A percentile compares a stretch with the other conserved stretches of the same genome.
Evolutionary conservation across 208 protist species (phyloP).

Genomic region (Trypanosoma platydactyli): DNA sequence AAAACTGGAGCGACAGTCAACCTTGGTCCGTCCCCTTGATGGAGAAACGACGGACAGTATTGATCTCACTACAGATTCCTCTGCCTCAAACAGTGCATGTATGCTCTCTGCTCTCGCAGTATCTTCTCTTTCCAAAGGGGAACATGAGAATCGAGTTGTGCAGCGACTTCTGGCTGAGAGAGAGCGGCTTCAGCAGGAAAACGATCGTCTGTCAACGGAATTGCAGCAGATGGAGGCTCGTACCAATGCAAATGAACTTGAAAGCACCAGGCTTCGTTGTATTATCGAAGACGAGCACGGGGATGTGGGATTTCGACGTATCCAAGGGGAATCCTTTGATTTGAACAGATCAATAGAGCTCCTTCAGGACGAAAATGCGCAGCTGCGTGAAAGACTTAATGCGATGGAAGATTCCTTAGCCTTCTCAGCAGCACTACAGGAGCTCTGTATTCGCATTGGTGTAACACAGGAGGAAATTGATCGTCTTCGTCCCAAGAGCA

Average conservation of each 20-base stretch:
- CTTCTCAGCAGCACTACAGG: slow-evolving; percentile 81
- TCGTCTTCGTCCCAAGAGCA: slow-evolving; percentile 60
- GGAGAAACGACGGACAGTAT: slow-evolving; percentile 18
- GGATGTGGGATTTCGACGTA: slow-evolving; percentile 66
- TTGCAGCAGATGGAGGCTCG: slow-evolving; percentile 69
- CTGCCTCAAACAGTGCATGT: slow-evolving; percentile 1
- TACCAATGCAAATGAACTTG: slow-evolving; percentile 60
- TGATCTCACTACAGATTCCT: slow-evolving; percentile 1
- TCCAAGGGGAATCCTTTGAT: slow-evolving; percentile 61
- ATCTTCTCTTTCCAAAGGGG: background rate
- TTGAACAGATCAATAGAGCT: slow-evolving; percentile 59
- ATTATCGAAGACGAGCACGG: slow-evolving; percentile 73
- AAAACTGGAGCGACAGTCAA: slow-evolving; percentile 38
- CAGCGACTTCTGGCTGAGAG: slow-evolving; percentile 18
- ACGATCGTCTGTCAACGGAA: slow-evolving; percentile 66
- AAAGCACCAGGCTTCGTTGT: slow-evolving; percentile 55
- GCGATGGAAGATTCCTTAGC: slow-evolving; percentile 82
- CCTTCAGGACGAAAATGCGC: slow-evolving; percentile 74
- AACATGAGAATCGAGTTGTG: background rate
- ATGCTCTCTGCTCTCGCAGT: background rate
- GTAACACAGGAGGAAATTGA: slow-evolving; percentile 89
- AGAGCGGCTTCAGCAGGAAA: slow-evolving; percentile 63
- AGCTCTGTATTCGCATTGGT: slow-evolving; percentile 73
- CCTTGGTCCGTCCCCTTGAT: background rate
- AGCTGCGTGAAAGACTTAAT: slow-evolving; percentile 79